Evolutionary conservation across 345 rosid species (phyloP).

Genomic region (Noccaea caerulescens): DNA sequence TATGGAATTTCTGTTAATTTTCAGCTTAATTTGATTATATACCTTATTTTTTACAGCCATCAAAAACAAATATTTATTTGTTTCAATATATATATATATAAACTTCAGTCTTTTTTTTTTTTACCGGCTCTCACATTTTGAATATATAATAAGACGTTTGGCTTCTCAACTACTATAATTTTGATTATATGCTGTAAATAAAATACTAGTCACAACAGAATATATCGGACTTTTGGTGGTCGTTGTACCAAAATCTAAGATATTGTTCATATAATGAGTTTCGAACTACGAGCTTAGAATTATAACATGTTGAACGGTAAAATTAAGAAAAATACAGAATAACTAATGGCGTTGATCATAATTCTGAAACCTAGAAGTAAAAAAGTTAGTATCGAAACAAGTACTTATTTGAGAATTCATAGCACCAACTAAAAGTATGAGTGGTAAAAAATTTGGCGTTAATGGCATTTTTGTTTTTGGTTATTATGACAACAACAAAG

Average conservation of each 20-base stretch:
- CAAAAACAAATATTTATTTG: conserved; percentile 8
- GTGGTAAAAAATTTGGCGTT: background rate
- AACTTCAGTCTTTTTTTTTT: conserved; percentile 27
- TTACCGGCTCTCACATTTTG: conserved; percentile 11
- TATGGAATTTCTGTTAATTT: conserved; percentile 83
- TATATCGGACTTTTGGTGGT: conserved; percentile 17
- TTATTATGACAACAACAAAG: no score
- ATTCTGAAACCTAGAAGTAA: background rate
- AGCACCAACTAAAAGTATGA: background rate
- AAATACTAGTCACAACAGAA: conserved; percentile 5
- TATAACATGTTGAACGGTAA: conserved; percentile 2
- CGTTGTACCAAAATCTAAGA: conserved; percentile 30
- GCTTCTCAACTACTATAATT: no score
- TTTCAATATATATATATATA: conserved; percentile 22
- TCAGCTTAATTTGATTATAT: background rate
- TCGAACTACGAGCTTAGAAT: background rate
- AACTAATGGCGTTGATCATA: background rate
- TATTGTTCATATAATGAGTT: background rate
- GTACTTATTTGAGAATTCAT: background rate
- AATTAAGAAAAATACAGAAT: no score
- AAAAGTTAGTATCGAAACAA: background rate
- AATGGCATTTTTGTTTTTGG: background rate
- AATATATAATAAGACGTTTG: background rate
- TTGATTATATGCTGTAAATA: conserved; percentile 1
- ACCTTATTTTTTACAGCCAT: conserved; percentile 22